Conservation (phyloP, 1,139 yeast genomes). For the Candida buenavistaensis region DNA sequence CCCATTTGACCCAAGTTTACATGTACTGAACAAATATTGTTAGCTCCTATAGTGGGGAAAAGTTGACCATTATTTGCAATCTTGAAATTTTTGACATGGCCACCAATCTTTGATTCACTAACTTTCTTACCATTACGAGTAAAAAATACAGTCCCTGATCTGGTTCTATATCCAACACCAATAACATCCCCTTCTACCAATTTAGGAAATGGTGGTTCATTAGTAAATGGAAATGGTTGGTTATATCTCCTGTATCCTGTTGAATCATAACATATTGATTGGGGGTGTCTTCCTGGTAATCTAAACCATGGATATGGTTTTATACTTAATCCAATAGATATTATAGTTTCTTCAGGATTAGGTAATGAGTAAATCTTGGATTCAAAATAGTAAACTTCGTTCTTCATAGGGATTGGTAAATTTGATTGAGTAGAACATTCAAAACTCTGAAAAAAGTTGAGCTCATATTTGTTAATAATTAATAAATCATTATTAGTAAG, state of each 20-base stretch:
- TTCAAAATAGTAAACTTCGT: conserved; percentile 91
- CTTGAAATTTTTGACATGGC: conserved; percentile 55
- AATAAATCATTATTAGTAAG: conserved; percentile 58
- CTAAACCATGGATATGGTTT: conserved; percentile 62
- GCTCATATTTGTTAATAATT: conserved; percentile 73
- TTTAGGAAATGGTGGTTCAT: conserved; percentile 45
- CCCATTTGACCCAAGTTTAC: conserved; percentile 61
- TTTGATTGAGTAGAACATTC: conserved; percentile 83
- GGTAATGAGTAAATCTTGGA: conserved; percentile 62
- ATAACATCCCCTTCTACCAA: conserved; percentile 61
- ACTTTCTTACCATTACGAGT: conserved; percentile 70
- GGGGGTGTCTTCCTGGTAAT: conserved; percentile 16
- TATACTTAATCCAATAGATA: conserved; percentile 48
- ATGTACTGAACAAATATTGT: conserved; percentile 51
- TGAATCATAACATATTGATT: conserved; percentile 46
- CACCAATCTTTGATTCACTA: conserved; percentile 67
- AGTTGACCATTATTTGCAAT: conserved; percentile 40
- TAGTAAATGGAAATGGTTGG: conserved; percentile 46
- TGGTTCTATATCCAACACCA: conserved; percentile 64
- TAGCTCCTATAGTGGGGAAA: conserved; percentile 55
- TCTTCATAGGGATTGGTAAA: conserved; percentile 80
- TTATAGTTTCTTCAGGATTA: conserved; percentile 47
- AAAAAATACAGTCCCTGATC: conserved; percentile 64
- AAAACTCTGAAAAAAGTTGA: conserved; percentile 68
- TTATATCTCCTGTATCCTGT: conserved; percentile 52